Conservation (phyloP, 495 filamentous ascomycete genomes). For the Penicillium psychrofluorescens region DNA sequence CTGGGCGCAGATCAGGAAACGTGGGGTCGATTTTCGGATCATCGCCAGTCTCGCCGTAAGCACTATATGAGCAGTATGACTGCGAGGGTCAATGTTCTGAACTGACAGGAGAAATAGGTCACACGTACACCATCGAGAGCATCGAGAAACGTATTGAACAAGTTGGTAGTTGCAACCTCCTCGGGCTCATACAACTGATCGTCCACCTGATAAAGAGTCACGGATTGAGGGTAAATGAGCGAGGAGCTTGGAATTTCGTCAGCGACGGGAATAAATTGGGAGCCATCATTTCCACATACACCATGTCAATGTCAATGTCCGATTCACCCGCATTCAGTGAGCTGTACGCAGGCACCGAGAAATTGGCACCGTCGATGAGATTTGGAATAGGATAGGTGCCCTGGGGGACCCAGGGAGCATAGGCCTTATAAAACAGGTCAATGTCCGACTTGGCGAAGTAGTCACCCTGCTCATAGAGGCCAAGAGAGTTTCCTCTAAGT, state of each 20-base stretch:
- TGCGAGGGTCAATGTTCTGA: slow-evolving; percentile 1
- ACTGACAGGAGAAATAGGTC: background rate
- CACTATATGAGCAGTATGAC: slow-evolving; percentile 25
- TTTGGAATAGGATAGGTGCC: slow-evolving; percentile 36
- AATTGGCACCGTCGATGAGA: slow-evolving; percentile 37
- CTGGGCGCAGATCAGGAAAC: slow-evolving; percentile 47
- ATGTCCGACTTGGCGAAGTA: slow-evolving; percentile 49
- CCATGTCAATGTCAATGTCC: slow-evolving; percentile 41
- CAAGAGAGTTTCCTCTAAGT: slow-evolving; percentile 39
- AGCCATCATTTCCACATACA: slow-evolving; percentile 6
- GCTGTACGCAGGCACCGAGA: slow-evolving; percentile 16
- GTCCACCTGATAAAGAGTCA: slow-evolving; percentile 51
- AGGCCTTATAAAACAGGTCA: slow-evolving; percentile 47
- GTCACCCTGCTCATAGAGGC: slow-evolving; percentile 44
- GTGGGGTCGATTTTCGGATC: slow-evolving; percentile 33
- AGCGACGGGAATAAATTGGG: background rate
- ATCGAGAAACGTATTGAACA: slow-evolving; percentile 46
- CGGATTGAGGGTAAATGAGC: slow-evolving; percentile 46
- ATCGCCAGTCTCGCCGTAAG: slow-evolving; percentile 41
- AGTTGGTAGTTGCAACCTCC: slow-evolving; percentile 30
- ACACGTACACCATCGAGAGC: slow-evolving; percentile 46
- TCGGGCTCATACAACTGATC: slow-evolving; percentile 37
- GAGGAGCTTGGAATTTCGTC: slow-evolving; percentile 14
- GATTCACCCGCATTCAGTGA: slow-evolving; percentile 33
- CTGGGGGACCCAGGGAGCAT: slow-evolving; percentile 30